A percentile compares a stretch with the other conserved stretches of the same genome.
These are phyloP conservation scores for Lyophyllum decastes DNA, from an alignment of 768 basidiomycete genomes.

Conservation along the genomic window DNA sequence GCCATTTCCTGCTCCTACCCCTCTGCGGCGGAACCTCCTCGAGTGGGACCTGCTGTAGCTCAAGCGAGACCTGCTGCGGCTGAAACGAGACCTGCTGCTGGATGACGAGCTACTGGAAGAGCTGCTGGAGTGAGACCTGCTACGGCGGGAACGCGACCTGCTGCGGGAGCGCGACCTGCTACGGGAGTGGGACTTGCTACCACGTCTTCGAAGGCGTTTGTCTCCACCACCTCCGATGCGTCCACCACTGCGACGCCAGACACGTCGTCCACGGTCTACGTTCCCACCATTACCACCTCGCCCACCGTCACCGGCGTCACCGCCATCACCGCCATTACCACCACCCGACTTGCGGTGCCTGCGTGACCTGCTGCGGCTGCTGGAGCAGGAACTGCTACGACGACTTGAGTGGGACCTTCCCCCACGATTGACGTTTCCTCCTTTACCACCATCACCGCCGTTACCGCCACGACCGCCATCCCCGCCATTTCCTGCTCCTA, in stretches of 20 bases:
- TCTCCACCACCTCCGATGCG: background rate
- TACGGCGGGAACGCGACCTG: too few species aligned
- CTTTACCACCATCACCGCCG: background rate
- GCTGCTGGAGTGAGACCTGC: too few species aligned
- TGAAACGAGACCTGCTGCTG: too few species aligned
- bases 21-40: background rate
- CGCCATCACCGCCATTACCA: slow-evolving; percentile 3
- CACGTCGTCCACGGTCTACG: background rate
- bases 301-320: slow-evolving; percentile 4
- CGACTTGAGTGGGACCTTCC: background rate
- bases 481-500: background rate
- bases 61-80: too few species aligned
- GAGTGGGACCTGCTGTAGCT: too few species aligned
- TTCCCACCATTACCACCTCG: slow-evolving; percentile 3
- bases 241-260: background rate
- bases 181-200: background rate
- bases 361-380: background rate
- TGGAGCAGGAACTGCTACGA: background rate
- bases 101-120: too few species aligned
- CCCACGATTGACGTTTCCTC: background rate
- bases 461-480: background rate
- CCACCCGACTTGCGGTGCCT: background rate
- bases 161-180: too few species aligned
- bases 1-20: background rate
- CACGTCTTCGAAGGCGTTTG: too few species aligned